Evolutionary conservation across 2,329 filamentous ascomycete genomes (phyloP).

Genomic region (Curvularia sp.): DNA sequence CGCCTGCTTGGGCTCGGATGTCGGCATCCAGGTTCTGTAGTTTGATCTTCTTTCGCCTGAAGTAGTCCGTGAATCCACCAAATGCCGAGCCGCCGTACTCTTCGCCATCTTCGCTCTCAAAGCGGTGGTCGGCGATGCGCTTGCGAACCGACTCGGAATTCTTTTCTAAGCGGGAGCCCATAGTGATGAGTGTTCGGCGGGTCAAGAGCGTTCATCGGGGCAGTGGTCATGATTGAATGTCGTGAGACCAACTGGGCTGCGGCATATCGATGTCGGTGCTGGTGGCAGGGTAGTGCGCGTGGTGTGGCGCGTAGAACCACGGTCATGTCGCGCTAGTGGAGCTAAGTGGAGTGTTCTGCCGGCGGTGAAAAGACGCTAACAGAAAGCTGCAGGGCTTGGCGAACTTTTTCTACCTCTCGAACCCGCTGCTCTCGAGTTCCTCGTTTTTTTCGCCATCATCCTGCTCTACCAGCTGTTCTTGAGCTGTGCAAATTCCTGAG

Average conservation of each 20-base stretch:
- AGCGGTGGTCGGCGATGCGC: slow-evolving; percentile 72
- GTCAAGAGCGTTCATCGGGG: slow-evolving; percentile 28
- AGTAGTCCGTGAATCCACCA: slow-evolving; percentile 89
- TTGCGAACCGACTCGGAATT: slow-evolving; percentile 68
- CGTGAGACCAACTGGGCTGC: slow-evolving; percentile 5
- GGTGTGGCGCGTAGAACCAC: slow-evolving; percentile 24
- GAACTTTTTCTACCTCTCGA: slow-evolving; percentile 36
- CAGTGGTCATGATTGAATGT: slow-evolving; percentile 36
- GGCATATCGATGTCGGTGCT: slow-evolving; percentile 9
- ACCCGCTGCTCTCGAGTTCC: slow-evolving; percentile 22
- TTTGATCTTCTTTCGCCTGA: slow-evolving; percentile 95
- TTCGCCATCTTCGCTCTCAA: slow-evolving; percentile 82
- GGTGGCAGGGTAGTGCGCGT: slow-evolving; percentile 17
- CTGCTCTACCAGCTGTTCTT: slow-evolving; percentile 29
- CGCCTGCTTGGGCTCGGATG: slow-evolving; percentile 70
- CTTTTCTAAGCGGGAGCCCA: slow-evolving; percentile 69
- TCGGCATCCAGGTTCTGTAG: slow-evolving; percentile 92
- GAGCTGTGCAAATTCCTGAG: slow-evolving; percentile 28
- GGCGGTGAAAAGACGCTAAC: slow-evolving; percentile 36
- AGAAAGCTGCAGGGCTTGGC: slow-evolving; percentile 36
- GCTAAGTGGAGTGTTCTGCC: slow-evolving; percentile 26
- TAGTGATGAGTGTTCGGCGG: slow-evolving; percentile 41
- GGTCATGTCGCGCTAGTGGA: slow-evolving; percentile 18
- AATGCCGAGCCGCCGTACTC: slow-evolving; percentile 90
- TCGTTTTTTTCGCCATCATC: slow-evolving; percentile 15